Conservation (phyloP, 202 grass and related monocot genomes). For the Brachypodium distachyon region DNA sequence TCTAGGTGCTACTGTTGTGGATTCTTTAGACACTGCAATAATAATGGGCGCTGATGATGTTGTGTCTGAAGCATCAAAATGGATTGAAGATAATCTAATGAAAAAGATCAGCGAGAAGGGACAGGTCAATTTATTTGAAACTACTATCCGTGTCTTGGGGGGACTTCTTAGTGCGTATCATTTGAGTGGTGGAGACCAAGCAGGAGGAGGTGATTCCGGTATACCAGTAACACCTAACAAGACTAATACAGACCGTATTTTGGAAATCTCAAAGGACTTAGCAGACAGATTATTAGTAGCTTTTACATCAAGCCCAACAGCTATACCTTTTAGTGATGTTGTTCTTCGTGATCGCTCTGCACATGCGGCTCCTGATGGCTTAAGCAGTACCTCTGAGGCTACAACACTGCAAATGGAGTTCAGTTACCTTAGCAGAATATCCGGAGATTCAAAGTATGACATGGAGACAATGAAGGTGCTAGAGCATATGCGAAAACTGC, state of each 20-base stretch:
- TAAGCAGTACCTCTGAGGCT: constrained; percentile 93
- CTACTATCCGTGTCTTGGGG: constrained; percentile 91
- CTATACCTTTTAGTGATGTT: constrained; percentile 94
- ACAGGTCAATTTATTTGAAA: constrained; percentile 98
- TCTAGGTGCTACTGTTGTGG: constrained; percentile 78
- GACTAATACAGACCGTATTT: constrained; percentile 47
- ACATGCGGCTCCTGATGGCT: constrained; percentile 76
- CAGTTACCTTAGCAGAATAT: constrained; percentile 92
- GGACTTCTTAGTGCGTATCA: constrained; percentile 98
- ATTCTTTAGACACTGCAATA: constrained; percentile 91
- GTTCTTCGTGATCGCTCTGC: constrained; percentile 70
- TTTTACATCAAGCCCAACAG: constrained; percentile 85
- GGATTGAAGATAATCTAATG: constrained; percentile 81
- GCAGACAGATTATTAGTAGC: constrained; percentile 73
- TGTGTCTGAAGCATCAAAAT: constrained; percentile 71
- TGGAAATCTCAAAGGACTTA: constrained; percentile 81
- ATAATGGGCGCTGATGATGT: constrained; percentile 89
- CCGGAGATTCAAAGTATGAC: constrained; percentile 82
- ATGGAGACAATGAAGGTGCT: constrained; percentile 83
- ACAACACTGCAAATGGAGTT: constrained; percentile 92
- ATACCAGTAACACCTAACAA: constrained; percentile 45
- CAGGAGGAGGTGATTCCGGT: constrained; percentile 27
- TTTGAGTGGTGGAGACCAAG: constrained; percentile 54
- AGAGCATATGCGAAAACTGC: constrained; percentile 79
- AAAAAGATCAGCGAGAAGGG: constrained; percentile 83